phyloP scores from a whole-genome alignment of 78 protist genomes.

The Dictyostelium firmibasis region DNA sequence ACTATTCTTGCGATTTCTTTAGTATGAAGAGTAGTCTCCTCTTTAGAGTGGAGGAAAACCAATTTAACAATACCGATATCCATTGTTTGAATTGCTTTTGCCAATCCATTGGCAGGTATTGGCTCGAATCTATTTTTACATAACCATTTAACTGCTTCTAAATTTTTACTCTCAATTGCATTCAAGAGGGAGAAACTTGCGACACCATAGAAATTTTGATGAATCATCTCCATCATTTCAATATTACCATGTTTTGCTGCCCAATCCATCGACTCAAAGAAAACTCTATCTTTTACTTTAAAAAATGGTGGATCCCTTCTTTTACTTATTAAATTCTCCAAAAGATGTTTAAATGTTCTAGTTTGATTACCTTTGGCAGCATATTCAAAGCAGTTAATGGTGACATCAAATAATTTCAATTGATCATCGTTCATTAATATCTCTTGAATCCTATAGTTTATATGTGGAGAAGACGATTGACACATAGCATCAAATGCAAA shows the following conservation, averaged over 20 bases:
- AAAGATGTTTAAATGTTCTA: not conserved
- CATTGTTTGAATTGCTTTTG: not conserved
- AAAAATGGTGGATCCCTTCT: not conserved
- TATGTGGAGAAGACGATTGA: not conserved
- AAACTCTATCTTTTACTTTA: not conserved
- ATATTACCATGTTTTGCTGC: constrained; percentile 2
- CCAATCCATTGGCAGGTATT: not conserved
- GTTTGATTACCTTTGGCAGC: not conserved
- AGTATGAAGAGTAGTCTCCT: not conserved
- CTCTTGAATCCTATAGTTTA: not conserved
- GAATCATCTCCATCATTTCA: not conserved
- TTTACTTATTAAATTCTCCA: not conserved
- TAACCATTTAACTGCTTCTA: not conserved
- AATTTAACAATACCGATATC: not conserved
- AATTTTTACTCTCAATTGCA: not conserved
- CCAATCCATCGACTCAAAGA: not conserved
- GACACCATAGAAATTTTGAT: not conserved
- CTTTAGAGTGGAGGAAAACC: not conserved
- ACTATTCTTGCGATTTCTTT: not conserved
- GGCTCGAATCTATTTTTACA: not conserved
- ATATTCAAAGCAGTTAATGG: not conserved
- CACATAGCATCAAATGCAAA: not conserved
- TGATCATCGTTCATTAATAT: not conserved
- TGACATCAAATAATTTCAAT: not conserved
- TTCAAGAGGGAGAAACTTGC: not conserved